phyloP scores from a whole-genome alignment of 306 rosid genomes.

The Prinsepia uniflora region DNA sequence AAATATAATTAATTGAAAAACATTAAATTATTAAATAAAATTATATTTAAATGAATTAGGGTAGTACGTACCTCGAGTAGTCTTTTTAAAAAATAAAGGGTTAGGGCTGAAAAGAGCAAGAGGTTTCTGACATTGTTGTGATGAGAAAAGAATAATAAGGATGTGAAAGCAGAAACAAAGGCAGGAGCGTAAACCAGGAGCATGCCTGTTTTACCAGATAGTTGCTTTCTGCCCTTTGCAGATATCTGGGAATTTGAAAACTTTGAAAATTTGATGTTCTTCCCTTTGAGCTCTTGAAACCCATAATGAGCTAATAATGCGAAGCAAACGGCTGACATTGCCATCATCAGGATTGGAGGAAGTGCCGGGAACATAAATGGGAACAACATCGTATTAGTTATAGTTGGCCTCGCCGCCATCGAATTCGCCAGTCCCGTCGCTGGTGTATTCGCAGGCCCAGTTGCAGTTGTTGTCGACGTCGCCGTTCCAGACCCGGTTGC shows the following conservation, averaged over 20 bases:
- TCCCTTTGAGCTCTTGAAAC: conserved; percentile 43
- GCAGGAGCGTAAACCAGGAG: conserved; percentile 57
- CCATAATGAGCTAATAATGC: conserved; percentile 32
- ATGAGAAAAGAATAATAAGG: conserved; percentile 40
- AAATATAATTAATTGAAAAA: not conserved
- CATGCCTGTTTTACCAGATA: conserved; percentile 61
- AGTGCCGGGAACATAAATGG: conserved; percentile 48
- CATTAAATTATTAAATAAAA: no score
- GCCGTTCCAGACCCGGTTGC: no score
- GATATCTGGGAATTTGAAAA: conserved; percentile 32
- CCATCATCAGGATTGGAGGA: conserved; percentile 36
- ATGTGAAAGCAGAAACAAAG: conserved; percentile 44
- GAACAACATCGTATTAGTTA: conserved; percentile 4
- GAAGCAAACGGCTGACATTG: conserved; percentile 41
- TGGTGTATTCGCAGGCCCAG: no score
- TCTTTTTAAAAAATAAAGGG: conserved; percentile 76
- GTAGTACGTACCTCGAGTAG: conserved; percentile 54
- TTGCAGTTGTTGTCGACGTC: no score
- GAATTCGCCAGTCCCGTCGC: no score
- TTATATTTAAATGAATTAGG: no score
- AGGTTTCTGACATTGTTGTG: conserved; percentile 32
- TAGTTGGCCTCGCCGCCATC: no score
- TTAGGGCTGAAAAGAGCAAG: conserved; percentile 45
- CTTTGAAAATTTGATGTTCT: conserved; percentile 64
- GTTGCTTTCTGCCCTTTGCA: not conserved